Conservation (phyloP, 2,329 filamentous ascomycete species). For the Sporothrix phasma region DNA sequence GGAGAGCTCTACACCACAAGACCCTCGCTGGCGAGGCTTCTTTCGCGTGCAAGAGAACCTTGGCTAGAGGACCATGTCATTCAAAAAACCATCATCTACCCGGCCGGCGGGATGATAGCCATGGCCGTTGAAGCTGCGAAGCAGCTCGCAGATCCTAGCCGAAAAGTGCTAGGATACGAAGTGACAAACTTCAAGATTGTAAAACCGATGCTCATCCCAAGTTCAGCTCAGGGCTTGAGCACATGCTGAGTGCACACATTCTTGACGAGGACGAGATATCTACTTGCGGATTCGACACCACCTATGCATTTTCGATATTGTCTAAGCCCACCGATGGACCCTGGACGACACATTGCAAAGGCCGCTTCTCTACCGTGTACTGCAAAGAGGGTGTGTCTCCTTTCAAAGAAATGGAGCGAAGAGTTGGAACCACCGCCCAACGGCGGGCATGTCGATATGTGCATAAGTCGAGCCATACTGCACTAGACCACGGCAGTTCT, state of each 20-base stretch:
- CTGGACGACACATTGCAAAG: constrained; percentile 32
- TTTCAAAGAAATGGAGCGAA: background rate
- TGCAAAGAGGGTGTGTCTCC: background rate
- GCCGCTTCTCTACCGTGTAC: constrained; percentile 22
- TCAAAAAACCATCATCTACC: constrained; percentile 28
- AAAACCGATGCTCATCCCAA: constrained; percentile 20
- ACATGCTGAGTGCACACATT: constrained; percentile 36
- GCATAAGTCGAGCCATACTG: constrained; percentile 25
- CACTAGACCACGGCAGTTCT: constrained; percentile 36
- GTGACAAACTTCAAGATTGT: constrained; percentile 17
- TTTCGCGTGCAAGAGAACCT: constrained; percentile 30
- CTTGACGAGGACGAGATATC: constrained; percentile 9
- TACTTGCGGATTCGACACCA: background rate
- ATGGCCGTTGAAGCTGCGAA: constrained; percentile 32
- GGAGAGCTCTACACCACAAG: constrained; percentile 21
- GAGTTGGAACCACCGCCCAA: background rate
- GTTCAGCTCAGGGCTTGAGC: constrained; percentile 34
- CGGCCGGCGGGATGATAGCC: constrained; percentile 28
- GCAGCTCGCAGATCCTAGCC: constrained; percentile 19
- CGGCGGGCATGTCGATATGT: constrained; percentile 21
- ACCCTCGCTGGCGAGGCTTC: constrained; percentile 36
- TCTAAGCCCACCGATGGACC: constrained; percentile 32
- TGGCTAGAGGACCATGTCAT: constrained; percentile 40
- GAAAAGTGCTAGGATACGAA: constrained; percentile 13
- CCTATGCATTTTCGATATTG: constrained; percentile 29